phyloP scores from a whole-genome alignment of 768 basidiomycete species.

The Wakefieldia striispora region DNA sequence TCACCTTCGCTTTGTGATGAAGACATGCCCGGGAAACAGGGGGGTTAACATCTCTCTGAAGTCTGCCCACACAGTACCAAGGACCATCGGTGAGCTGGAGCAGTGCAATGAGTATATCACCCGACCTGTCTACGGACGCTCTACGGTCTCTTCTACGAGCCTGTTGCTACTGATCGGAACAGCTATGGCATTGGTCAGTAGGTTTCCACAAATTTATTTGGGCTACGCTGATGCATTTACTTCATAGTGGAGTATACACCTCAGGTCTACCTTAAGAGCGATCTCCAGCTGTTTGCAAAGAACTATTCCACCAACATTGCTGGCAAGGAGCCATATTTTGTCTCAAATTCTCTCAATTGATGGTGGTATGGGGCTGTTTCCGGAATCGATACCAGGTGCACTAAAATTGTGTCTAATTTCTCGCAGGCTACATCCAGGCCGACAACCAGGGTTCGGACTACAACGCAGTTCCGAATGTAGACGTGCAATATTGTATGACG shows the following conservation, averaged over 20 bases:
- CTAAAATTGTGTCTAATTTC: not conserved
- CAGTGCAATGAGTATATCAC: too few species aligned
- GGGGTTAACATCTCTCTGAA: too few species aligned
- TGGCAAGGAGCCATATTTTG: conserved; percentile 30
- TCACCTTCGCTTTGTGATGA: too few species aligned
- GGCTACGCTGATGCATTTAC: not conserved
- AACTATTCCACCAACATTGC: conserved; percentile 11
- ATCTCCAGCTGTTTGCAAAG: conserved; percentile 35
- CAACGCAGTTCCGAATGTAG: conserved; percentile 31
- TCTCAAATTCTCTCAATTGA: too few species aligned
- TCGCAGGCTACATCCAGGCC: conserved; percentile 26
- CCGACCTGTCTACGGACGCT: too few species aligned
- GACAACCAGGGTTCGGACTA: conserved; percentile 8
- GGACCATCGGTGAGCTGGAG: conserved; percentile 14
- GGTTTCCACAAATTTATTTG: not conserved
- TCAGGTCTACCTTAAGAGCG: conserved; percentile 27
- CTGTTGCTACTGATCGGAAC: too few species aligned
- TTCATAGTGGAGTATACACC: conserved; percentile 33
- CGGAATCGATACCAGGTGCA: not conserved
- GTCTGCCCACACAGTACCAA: conserved; percentile 18
- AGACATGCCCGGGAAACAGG: too few species aligned
- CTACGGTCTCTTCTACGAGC: too few species aligned
- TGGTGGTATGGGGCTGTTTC: conserved; percentile 19
- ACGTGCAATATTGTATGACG: conserved; percentile 31
- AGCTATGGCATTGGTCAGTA: conserved; percentile 22